A percentile compares a stretch with the other conserved stretches of the same genome.
phyloP scores from a whole-genome alignment of 1,139 yeast species.

The Kodamaea arcana region DNA sequence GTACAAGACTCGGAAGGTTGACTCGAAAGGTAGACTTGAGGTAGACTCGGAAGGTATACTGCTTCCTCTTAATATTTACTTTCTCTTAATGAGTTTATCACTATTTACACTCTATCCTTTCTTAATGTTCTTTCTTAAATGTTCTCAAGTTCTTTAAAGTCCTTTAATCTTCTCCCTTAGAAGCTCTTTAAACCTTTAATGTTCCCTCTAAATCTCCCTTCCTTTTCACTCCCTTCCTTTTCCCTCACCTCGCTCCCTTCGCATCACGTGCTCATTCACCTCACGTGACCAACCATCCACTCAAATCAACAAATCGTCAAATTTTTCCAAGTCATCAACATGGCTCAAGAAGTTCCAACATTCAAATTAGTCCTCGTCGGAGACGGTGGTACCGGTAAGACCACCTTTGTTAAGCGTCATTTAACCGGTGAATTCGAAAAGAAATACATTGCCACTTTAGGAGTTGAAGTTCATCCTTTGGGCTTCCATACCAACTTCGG shows the following conservation, averaged over 20 bases:
- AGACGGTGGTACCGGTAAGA: conserved; percentile 99
- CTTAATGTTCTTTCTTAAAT: too few relatives aligned
- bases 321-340: conserved; percentile 12
- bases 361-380: conserved; percentile 98
- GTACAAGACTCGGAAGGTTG: too few relatives aligned
- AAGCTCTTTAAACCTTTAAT: too few relatives aligned
- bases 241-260: neutral
- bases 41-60: too few relatives aligned
- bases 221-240: neutral
- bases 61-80: too few relatives aligned
- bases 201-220: neutral
- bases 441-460: conserved; percentile 97
- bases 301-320: conserved; percentile 7
- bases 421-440: conserved; percentile 99
- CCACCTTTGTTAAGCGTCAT: conserved; percentile 99
- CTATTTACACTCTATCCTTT: too few relatives aligned
- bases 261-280: neutral
- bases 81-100: too few relatives aligned
- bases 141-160: too few relatives aligned
- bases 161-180: too few relatives aligned
- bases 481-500: conserved; percentile 98
- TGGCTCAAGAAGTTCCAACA: conserved; percentile 89
- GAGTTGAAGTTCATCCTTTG: conserved; percentile 99
- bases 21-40: too few relatives aligned
- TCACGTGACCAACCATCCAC: neutral